Evolutionary conservation across 176 grass and related monocot genomes (phyloP), one percentile per base, ranked within the genome.

Genomic region (Lolium rigidum): DNA sequence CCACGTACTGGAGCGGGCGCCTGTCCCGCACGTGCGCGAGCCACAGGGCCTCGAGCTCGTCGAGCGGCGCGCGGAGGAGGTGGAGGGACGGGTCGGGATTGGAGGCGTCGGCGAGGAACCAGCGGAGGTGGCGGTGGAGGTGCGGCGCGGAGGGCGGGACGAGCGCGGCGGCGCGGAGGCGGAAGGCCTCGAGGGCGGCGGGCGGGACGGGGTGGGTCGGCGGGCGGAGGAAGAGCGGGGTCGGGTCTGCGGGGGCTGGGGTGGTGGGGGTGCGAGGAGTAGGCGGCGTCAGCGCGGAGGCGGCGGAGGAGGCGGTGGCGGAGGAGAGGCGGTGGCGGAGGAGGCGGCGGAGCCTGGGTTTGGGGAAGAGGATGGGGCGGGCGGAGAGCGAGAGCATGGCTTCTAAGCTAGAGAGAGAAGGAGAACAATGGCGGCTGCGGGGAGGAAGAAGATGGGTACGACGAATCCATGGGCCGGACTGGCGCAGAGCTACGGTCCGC

Each of bases 1-100:
- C 93, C 38, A 98, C 85, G 86, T 98, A 98, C 90, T 98, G 96
- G 78, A 98, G 86, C 52, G 93, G 93, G n/a, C 80, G 80, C 20
- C 90, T 73, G 46, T 57, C n/a, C 50, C 86, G 41, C 1, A 98
- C 82, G 82, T 94, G 90, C 8, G 82, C 44, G 0, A 1, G 54
- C 93, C 96, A 98, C 6, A 95, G 79, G 3, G 70, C 52, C 81
- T 94, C 92, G 37, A 98, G 84, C 51, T 94, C 83, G 7, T 63
- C 78, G 20, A 98, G 84, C 10, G 87, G 84, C 14, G 77, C 83
- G 72, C 93, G 84, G 22, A 98, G 90, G 51, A 93, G 84, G 22
- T 92, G 90, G 26, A 0, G 84, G 60, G 35, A 44, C 82, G 28
- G 79, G 44, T 25, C 56, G 0, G 65, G 31, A 35, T 52, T 17